Evolutionary conservation across 1,284 basidiomycete genomes (phyloP).

Genomic region (Veloboletus limbatus): DNA sequence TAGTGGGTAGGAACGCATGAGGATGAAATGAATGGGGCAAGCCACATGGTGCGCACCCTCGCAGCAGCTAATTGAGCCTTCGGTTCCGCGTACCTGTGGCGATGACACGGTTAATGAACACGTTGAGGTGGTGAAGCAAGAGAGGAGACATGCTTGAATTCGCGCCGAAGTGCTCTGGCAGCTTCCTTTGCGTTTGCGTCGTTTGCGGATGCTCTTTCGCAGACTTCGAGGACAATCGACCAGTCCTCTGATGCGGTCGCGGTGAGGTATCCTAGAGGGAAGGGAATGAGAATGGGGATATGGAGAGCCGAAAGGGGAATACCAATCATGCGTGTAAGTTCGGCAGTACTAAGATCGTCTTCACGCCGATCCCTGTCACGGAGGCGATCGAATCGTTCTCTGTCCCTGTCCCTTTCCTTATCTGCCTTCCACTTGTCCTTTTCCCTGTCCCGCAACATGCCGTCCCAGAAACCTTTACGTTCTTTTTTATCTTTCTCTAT

Average conservation of each 20-base stretch:
- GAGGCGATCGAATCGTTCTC: conserved; percentile 22
- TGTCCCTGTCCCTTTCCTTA: conserved; percentile 31
- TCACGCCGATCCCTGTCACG: conserved; percentile 32
- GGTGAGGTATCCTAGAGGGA: conserved; percentile 59
- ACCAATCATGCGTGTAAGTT: conserved; percentile 72
- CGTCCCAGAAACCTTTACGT: conserved; percentile 55
- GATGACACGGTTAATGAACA: conserved; percentile 3
- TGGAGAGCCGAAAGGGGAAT: conserved; percentile 9
- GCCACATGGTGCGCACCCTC: conserved; percentile 43
- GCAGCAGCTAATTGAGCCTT: conserved; percentile 69
- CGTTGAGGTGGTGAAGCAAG: not conserved
- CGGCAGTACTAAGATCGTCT: conserved; percentile 46
- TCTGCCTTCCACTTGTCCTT: conserved; percentile 31
- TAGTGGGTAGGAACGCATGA: conserved; percentile 34
- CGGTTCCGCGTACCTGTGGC: conserved; percentile 62
- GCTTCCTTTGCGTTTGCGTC: conserved; percentile 74
- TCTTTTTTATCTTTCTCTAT: conserved; percentile 40
- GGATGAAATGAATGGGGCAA: not conserved
- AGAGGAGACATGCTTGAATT: conserved; percentile 62
- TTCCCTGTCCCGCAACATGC: conserved; percentile 36
- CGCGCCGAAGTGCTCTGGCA: conserved; percentile 64
- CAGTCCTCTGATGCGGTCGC: conserved; percentile 77
- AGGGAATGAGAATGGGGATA: conserved; percentile 3
- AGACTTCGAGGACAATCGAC: conserved; percentile 73
- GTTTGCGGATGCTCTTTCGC: conserved; percentile 65